These are phyloP conservation scores for Alopecurus myosuroides DNA, from an alignment of 176 grass and related monocot species.

Conservation along the genomic window DNA sequence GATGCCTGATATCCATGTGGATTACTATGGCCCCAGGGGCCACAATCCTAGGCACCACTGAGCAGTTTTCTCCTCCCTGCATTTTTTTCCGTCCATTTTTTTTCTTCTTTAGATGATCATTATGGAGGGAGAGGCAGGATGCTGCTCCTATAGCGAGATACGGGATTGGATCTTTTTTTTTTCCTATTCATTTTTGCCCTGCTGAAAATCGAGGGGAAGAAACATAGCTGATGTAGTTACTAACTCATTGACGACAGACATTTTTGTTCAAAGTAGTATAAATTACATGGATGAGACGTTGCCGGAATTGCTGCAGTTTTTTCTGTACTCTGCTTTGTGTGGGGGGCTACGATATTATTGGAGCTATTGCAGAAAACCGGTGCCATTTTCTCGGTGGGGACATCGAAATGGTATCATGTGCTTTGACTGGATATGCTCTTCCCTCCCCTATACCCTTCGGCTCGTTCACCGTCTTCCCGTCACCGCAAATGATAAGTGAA, in stretches of 20 bases:
- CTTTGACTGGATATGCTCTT: too few relatives aligned
- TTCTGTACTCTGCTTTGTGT: background rate
- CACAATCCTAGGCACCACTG: conserved; percentile 62
- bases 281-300: background rate
- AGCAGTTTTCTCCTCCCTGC: background rate
- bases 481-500: conserved; percentile 72
- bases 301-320: conserved; percentile 30
- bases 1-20: conserved; percentile 59
- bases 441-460: too few relatives aligned
- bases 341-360: background rate
- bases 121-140: background rate
- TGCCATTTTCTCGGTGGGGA: background rate
- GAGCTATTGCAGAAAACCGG: background rate
- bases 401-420: background rate
- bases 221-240: conserved; percentile 31
- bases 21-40: conserved; percentile 70
- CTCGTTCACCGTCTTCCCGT: too few relatives aligned
- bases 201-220: conserved; percentile 20
- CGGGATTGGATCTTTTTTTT: too few relatives aligned
- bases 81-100: background rate
- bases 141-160: background rate
- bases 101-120: conserved; percentile 2
- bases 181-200: too few relatives aligned
- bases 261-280: background rate
- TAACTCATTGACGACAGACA: conserved; percentile 23